Evolutionary conservation across 805 yeast species (phyloP).

Genomic region (Kuraishia capsulata): DNA sequence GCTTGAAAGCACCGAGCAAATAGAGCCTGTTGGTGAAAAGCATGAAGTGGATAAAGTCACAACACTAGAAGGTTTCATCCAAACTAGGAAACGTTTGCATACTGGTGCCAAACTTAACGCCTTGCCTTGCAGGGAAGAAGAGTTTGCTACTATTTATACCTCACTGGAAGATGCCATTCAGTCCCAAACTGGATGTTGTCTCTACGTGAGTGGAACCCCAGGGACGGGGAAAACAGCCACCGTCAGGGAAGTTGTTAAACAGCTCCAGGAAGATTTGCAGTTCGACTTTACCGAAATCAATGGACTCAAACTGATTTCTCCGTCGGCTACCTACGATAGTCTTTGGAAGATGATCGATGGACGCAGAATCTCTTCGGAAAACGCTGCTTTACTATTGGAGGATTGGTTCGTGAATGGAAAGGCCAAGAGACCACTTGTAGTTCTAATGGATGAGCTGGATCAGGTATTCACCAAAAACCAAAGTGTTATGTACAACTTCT

Average conservation of each 20-base stretch:
- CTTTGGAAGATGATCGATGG: conserved; percentile 73
- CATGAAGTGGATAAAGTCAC: background rate
- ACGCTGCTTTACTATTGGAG: conserved; percentile 63
- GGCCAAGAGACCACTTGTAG: conserved; percentile 50
- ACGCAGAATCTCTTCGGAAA: conserved; percentile 45
- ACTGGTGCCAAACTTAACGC: conserved; percentile 31
- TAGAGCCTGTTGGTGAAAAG: background rate
- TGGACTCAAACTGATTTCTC: conserved; percentile 76
- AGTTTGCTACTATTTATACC: conserved; percentile 61
- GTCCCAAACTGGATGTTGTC: conserved; percentile 67
- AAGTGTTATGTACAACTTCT: conserved; percentile 86
- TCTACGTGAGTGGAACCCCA: conserved; percentile 94
- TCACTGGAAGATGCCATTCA: conserved; percentile 65
- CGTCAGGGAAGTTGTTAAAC: conserved; percentile 73
- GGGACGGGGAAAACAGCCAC: conserved; percentile 98
- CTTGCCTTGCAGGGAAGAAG: conserved; percentile 82
- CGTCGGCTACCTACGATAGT: conserved; percentile 72
- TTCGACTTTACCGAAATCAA: conserved; percentile 83
- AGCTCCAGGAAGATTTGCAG: conserved; percentile 30
- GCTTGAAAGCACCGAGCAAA: background rate
- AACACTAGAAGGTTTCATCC: conserved; percentile 11
- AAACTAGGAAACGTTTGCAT: conserved; percentile 30
- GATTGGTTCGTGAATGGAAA: conserved; percentile 41
- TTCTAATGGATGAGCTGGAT: conserved; percentile 86
- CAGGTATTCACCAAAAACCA: conserved; percentile 80